phyloP scores from a whole-genome alignment of 768 basidiomycete genomes.

The Trametes cingulata region DNA sequence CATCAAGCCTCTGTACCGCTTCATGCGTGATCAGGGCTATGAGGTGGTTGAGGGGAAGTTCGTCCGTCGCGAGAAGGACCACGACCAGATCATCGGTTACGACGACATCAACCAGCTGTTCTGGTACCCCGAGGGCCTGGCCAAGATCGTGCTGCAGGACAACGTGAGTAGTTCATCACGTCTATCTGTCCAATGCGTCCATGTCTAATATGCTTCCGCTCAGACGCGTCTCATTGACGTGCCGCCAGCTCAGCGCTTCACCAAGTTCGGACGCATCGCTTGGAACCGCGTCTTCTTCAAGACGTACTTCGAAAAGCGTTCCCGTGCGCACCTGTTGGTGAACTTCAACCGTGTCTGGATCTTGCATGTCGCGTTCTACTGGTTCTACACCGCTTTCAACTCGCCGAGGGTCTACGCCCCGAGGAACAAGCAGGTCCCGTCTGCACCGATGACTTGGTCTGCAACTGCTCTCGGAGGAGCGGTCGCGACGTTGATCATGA shows the following conservation, averaged over 20 bases:
- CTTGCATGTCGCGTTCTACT: conserved; percentile 88
- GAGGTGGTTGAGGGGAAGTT: conserved; percentile 95
- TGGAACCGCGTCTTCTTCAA: conserved; percentile 98
- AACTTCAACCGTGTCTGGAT: conserved; percentile 99
- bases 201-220: conserved; percentile 5
- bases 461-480: conserved; percentile 95
- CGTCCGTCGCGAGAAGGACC: conserved; percentile 90
- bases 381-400: conserved; percentile 98
- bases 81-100: conserved; percentile 96
- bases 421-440: conserved; percentile 60
- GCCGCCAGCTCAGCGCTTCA: conserved; percentile 89
- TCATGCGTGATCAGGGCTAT: conserved; percentile 97
- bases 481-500: conserved; percentile 92
- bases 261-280: conserved; percentile 87
- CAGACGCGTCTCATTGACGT: conserved; percentile 91
- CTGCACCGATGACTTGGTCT: conserved; percentile 92
- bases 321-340: conserved; percentile 88
- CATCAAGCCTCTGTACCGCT: conserved; percentile 93
- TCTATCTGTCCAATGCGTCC: neutral
- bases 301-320: conserved; percentile 97
- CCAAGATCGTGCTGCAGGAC: conserved; percentile 86
- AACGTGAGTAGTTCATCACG: conserved; percentile 53
- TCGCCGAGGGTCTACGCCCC: conserved; percentile 90
- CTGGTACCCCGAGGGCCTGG: conserved; percentile 99
- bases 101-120: conserved; percentile 99